A percentile compares a stretch with the other conserved stretches of the same genome.
Evolutionary conservation across 768 basidiomycete species (phyloP).

Genomic region (Ramaria sp.): DNA sequence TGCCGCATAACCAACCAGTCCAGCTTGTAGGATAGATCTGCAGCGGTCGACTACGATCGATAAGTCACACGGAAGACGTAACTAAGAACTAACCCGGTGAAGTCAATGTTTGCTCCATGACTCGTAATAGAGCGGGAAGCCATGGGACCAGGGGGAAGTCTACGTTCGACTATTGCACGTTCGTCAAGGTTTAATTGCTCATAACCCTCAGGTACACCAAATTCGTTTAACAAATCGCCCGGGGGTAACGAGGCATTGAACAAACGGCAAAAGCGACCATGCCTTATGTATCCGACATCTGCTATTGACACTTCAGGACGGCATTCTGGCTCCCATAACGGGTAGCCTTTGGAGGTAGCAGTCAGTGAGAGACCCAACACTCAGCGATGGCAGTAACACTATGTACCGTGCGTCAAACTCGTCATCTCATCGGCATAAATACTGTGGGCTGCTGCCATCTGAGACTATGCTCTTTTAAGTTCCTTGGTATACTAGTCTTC

Average conservation of each 20-base stretch:
- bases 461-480: too few species aligned
- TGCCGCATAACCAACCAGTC: neutral
- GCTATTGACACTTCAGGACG: slow-evolving; percentile 2
- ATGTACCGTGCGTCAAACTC: slow-evolving; percentile 1
- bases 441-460: neutral
- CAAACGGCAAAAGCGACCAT: slow-evolving; percentile 6
- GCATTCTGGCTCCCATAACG: slow-evolving; percentile 6
- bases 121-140: neutral
- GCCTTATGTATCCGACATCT: slow-evolving; percentile 6
- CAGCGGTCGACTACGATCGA: neutral
- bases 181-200: slow-evolving; percentile 1
- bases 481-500: too few species aligned
- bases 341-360: neutral
- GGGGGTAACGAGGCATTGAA: slow-evolving; percentile 4
- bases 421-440: slow-evolving; percentile 8
- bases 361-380: neutral
- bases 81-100: slow-evolving; percentile 1
- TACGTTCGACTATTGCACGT: neutral
- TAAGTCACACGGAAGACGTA: neutral
- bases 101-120: neutral
- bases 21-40: slow-evolving; percentile 6
- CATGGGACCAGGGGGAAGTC: neutral
- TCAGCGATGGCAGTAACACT: neutral
- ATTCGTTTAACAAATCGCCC: slow-evolving; percentile 4
- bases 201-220: slow-evolving; percentile 7